Percentiles rank a stretch among this genome's conserved stretches.
These are phyloP conservation scores for Coemansia sp. DNA, from an alignment of 192 early-diverging fungal species.

Conservation along the genomic window DNA sequence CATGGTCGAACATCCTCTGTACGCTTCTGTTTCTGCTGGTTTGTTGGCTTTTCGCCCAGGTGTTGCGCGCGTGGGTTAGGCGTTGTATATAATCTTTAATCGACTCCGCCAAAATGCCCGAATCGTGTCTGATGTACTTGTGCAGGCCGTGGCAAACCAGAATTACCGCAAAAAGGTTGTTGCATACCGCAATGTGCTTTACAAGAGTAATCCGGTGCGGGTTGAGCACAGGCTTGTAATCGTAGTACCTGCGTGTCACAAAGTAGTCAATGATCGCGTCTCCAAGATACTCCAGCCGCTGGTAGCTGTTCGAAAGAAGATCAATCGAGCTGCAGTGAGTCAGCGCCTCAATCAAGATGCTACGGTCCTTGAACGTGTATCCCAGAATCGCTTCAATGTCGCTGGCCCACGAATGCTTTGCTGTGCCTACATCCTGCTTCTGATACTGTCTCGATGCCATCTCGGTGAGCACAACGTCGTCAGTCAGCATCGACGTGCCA, in stretches of 20 bases:
- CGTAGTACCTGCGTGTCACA: constrained; percentile 70
- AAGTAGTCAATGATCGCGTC: constrained; percentile 80
- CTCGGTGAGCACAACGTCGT: neutral
- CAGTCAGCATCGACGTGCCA: neutral
- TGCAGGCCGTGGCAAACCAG: constrained; percentile 66
- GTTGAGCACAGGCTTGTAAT: constrained; percentile 61
- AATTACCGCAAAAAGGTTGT: constrained; percentile 75
- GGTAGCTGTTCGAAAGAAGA: constrained; percentile 67
- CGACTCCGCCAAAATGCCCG: constrained; percentile 53
- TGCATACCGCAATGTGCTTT: constrained; percentile 85
- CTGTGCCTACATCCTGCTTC: neutral
- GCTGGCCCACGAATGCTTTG: neutral
- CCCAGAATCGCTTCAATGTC: constrained; percentile 42
- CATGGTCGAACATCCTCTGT: neutral
- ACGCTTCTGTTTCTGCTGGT: neutral
- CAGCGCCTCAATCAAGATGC: constrained; percentile 73
- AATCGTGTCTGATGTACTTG: constrained; percentile 65
- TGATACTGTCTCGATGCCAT: neutral
- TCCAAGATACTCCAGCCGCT: constrained; percentile 89
- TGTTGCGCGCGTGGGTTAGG: constrained; percentile 41
- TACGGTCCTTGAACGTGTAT: constrained; percentile 69
- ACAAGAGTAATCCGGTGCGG: constrained; percentile 83
- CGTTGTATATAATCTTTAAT: constrained; percentile 60
- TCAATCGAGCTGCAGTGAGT: constrained; percentile 77
- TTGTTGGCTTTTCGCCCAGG: constrained; percentile 16